Percentiles rank a stretch among this genome's conserved stretches.
These are phyloP conservation scores for Scedosporium aurantiacum DNA, from an alignment of 2,329 filamentous ascomycete genomes.

Conservation along the genomic window DNA sequence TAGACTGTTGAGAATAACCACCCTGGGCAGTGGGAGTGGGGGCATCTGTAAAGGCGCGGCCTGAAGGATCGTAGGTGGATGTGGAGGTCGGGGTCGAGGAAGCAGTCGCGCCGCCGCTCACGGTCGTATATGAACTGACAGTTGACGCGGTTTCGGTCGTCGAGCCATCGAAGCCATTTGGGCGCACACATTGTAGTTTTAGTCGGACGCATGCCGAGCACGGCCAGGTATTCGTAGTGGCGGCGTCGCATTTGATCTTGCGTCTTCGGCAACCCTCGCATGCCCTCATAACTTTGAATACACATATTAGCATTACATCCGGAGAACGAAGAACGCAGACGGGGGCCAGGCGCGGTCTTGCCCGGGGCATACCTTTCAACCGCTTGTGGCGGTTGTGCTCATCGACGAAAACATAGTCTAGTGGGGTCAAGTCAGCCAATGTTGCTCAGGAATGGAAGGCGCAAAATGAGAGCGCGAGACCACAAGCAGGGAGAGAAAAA, in stretches of 20 bases:
- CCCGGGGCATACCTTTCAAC: slow-evolving; percentile 60
- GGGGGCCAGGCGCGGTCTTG: not conserved
- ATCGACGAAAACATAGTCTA: slow-evolving; percentile 98
- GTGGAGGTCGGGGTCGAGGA: slow-evolving; percentile 28
- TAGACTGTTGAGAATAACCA: slow-evolving; percentile 27
- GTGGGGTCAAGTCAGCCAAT: slow-evolving; percentile 18
- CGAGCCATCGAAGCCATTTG: slow-evolving; percentile 57
- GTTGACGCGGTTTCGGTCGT: slow-evolving; percentile 8
- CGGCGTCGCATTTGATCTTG: slow-evolving; percentile 97
- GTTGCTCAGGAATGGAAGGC: not conserved
- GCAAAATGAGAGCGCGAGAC: slow-evolving; percentile 7
- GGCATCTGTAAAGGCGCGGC: not conserved
- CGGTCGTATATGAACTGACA: not conserved
- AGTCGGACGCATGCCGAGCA: slow-evolving; percentile 87
- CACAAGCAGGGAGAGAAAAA: not conserved
- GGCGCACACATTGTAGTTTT: slow-evolving; percentile 87
- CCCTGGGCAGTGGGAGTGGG: slow-evolving; percentile 31
- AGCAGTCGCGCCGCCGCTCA: slow-evolving; percentile 15
- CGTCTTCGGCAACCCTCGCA: slow-evolving; percentile 89
- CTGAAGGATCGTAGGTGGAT: slow-evolving; percentile 1
- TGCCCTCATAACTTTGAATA: slow-evolving; percentile 72
- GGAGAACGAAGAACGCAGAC: not conserved
- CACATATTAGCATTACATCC: not conserved
- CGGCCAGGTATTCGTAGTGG: slow-evolving; percentile 94
- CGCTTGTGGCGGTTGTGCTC: slow-evolving; percentile 97